Evolutionary conservation across 495 filamentous ascomycete genomes (phyloP).

Genomic region (Xylaria nigripes): DNA sequence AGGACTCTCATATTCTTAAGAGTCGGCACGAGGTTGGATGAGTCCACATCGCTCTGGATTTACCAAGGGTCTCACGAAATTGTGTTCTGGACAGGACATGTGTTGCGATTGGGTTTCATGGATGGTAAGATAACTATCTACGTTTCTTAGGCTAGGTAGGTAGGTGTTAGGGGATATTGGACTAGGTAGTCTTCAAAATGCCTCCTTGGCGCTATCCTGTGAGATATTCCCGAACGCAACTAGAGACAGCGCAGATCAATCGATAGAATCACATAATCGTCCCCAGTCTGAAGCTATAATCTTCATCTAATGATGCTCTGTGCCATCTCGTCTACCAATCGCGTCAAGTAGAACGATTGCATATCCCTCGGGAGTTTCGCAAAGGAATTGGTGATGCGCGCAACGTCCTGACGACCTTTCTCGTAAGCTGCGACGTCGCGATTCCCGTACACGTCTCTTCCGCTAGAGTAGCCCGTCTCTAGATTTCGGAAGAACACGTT

Average conservation of each 20-base stretch:
- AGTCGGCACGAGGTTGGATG: no score
- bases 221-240: no score
- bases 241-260: background rate
- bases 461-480: slow-evolving; percentile 58
- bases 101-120: no score
- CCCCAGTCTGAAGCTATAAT: background rate
- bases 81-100: no score
- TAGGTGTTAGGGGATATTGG: no score
- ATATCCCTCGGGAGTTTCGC: slow-evolving; percentile 57
- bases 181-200: no score
- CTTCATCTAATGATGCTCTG: slow-evolving; percentile 37
- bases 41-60: no score
- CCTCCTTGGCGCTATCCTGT: no score
- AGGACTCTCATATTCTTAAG: no score
- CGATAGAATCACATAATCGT: background rate
- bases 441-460: slow-evolving; percentile 82
- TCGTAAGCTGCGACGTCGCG: slow-evolving; percentile 79
- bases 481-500: slow-evolving; percentile 81
- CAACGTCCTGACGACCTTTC: slow-evolving; percentile 64
- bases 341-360: slow-evolving; percentile 64
- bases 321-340: slow-evolving; percentile 63
- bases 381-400: slow-evolving; percentile 60
- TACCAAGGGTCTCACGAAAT: no score
- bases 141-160: no score
- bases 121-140: no score